These are phyloP conservation scores for Periglandula ipomoeae DNA, from an alignment of 2,329 filamentous ascomycete species.

Conservation along the genomic window DNA sequence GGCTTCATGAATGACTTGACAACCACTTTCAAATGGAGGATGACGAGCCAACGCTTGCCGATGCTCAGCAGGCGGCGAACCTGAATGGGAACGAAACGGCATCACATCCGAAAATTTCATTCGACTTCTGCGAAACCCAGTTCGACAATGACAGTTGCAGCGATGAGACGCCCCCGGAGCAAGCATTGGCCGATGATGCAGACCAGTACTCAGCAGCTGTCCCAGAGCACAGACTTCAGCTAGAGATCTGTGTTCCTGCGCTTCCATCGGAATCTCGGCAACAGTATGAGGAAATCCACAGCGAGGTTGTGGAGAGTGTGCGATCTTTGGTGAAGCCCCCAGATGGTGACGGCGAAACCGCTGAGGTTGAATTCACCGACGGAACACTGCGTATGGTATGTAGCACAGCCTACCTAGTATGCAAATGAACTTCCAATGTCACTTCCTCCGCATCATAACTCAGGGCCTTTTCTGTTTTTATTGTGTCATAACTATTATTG, in stretches of 20 bases:
- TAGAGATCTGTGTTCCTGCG: conserved; percentile 24
- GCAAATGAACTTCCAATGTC: neutral
- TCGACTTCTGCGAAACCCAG: conserved; percentile 8
- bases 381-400: conserved; percentile 34
- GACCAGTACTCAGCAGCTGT: neutral
- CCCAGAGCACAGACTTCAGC: neutral
- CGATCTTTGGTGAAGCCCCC: conserved; percentile 19
- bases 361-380: conserved; percentile 36
- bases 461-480: neutral
- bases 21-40: conserved; percentile 12
- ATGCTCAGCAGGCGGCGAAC: neutral
- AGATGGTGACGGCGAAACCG: conserved; percentile 17
- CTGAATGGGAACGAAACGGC: neutral
- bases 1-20: neutral
- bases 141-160: neutral
- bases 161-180: neutral
- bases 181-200: neutral
- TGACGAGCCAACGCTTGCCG: conserved; percentile 1
- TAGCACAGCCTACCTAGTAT: neutral
- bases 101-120: conserved; percentile 8
- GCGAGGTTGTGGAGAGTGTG: conserved; percentile 29
- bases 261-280: conserved; percentile 17
- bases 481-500: neutral
- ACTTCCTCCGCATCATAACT: no score
- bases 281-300: conserved; percentile 23